Base-by-base conservation (phyloP, 2,329 filamentous ascomycete species). In the Colletotrichum simmondsii region DNA sequence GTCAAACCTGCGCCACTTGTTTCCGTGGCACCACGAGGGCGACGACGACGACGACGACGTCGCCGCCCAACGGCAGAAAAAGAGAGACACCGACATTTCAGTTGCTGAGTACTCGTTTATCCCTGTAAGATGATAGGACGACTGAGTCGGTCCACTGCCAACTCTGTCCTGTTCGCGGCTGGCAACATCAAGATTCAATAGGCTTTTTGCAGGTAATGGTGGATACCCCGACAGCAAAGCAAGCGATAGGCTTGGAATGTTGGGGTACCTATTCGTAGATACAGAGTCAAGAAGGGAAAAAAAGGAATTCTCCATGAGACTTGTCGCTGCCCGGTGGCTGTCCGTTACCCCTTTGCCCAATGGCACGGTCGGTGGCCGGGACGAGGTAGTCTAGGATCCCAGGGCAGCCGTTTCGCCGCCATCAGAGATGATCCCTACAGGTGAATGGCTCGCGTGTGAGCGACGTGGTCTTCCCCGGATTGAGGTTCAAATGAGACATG, bases 391-490 rank as follows among this genome's bases (percentile, higher is more conserved):
- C 56, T 26, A 32, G 60, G 70, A 35, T 56, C 54, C 66, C 60
- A 60, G 54, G 54, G 42, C 24, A 26, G 57, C 24, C 16, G 65
- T 65, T 46, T 54, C 54, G 59, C 42, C 62, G 70, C 60, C 46
- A 57, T 54, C 70, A 49, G 19, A 49, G 42, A 70, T 65, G 59
- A 72, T 70, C 54, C 70, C 66, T 70, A 70, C 70, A 53, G 65
- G 19, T 12, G 22, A 24, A 64, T 65, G 16, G 49, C 59, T 72
- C 65, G 57, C 65, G 59, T 72, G 69, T 46, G 53, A 46, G 35
- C 59, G 66, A 72, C 70, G 28, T 72, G 70, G 70, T 70, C 54
- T 72, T 72, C 70, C 70, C 65, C 70, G 56, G 66, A 72, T 61
- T 54, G 70, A 64, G 32, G 35, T 52, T 56, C 54, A 65, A 57